Conservation (phyloP, 352 stramenopile species). For the Pythium rishiriense region DNA sequence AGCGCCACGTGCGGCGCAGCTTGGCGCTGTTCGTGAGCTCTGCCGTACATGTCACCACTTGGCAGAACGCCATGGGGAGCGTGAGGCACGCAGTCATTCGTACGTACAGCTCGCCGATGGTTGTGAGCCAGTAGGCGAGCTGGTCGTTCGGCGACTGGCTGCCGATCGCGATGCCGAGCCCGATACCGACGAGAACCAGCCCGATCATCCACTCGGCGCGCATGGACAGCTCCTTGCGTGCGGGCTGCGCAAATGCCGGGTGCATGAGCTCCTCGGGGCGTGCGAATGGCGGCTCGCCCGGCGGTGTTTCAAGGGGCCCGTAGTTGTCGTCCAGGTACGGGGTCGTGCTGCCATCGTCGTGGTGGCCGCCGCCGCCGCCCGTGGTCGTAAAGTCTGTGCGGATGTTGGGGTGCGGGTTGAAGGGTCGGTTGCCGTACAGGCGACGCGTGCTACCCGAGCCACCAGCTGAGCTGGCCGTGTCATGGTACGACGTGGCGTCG, state of each 20-base stretch:
- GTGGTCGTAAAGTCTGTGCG: conserved; percentile 52
- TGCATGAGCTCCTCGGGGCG: conserved; percentile 28
- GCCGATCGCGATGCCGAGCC: conserved; percentile 35
- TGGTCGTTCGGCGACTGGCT: conserved; percentile 32
- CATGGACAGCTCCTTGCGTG: conserved; percentile 36
- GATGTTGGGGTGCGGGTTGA: conserved; percentile 33
- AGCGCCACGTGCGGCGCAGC: conserved; percentile 44
- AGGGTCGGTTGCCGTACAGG: conserved; percentile 13
- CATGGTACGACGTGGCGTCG: conserved; percentile 10
- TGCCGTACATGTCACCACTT: conserved; percentile 55
- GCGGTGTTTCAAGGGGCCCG: conserved; percentile 51
- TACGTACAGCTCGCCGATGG: conserved; percentile 55
- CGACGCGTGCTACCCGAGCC: conserved; percentile 20
- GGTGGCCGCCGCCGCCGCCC: conserved; percentile 17
- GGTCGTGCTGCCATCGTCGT: conserved; percentile 17
- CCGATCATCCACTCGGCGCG: conserved; percentile 42
- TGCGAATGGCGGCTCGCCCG: conserved; percentile 41
- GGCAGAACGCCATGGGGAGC: conserved; percentile 63
- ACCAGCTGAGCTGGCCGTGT: conserved; percentile 19
- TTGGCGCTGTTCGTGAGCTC: conserved; percentile 44
- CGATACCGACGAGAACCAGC: conserved; percentile 40
- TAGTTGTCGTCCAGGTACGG: conserved; percentile 40
- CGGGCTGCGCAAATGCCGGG: conserved; percentile 10
- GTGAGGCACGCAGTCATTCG: conserved; percentile 55
- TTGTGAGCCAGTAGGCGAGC: conserved; percentile 58